Evolutionary conservation across 495 filamentous ascomycete genomes (phyloP), one percentile per base, ranked within the genome.

Genomic region (Xylaria acuta): DNA sequence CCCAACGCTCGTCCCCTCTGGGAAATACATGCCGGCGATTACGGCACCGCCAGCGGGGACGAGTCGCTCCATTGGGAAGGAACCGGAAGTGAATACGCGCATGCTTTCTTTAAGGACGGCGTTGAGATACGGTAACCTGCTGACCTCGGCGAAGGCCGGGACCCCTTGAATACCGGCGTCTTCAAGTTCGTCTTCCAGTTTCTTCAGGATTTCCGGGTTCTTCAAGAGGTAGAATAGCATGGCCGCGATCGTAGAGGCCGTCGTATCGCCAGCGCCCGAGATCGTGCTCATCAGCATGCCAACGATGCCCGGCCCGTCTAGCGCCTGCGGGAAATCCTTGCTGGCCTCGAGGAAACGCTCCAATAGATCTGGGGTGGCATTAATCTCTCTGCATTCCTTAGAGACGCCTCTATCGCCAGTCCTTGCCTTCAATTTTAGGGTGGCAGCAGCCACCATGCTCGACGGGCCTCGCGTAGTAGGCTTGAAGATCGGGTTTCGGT

Each of bases 21-120:
- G 87, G 58, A 90, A 83, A 70, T 82, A 82, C 49, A 82, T 81
- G 27, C 86, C 87, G 27, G 84, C 84, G 54, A 91, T 83, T 7
- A 82, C 79, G 25, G 82, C 81, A 5, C 88, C 89, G 34, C 84
- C 82, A 30, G 74, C 78, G 5, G 86, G 90, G 12, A 90, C 85
- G 36, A 87, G 76, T 14, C 88, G 85, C 74, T 90, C 88, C 41
- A 90, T 80, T 7, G 85, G 80, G 14, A 88, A 80, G 0, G 84
- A 82, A 11, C 82, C 76, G 5, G 85, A 78, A 0, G 89, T 83
- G 74, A 88, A 86, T 3, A 90, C 58, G 2, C 89, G 86, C 80
- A 91, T 84, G 0, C 82, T 79, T 74, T 92, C 90, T 71, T 88
- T 87, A 74, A 91, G 84, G 16, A 86, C 83, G n/a, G 90, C 86